Evolutionary conservation across 1,284 basidiomycete species (phyloP).

Genomic region (Mycena sp.): DNA sequence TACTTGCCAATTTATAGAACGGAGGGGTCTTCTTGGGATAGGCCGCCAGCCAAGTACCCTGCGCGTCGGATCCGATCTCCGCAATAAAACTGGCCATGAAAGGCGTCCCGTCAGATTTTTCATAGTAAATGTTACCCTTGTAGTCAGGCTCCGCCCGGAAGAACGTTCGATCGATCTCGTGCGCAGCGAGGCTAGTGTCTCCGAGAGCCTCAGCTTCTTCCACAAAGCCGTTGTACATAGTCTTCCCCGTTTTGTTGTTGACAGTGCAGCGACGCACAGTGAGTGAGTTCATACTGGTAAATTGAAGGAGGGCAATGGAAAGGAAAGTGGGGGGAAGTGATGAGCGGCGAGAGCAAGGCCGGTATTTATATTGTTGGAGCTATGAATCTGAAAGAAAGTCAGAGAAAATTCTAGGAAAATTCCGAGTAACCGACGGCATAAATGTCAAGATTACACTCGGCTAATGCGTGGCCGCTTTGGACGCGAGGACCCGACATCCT

Average conservation of each 20-base stretch:
- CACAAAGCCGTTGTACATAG: background rate
- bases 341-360: background rate
- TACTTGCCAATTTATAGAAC: background rate
- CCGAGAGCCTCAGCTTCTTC: background rate
- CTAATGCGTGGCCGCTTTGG: background rate
- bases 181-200: background rate
- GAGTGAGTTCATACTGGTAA: background rate
- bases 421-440: background rate
- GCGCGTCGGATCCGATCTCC: background rate
- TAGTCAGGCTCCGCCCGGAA: background rate
- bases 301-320: background rate
- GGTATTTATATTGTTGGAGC: background rate
- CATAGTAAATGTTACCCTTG: background rate
- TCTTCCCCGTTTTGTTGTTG: background rate
- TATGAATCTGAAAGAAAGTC: background rate
- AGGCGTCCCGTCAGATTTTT: background rate
- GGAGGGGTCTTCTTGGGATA: conserved; percentile 3
- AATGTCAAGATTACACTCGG: background rate
- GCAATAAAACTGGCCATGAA: conserved; percentile 4
- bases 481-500: conserved; percentile 25
- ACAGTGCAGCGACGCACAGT: no score
- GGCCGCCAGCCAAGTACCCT: background rate
- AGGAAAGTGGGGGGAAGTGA: background rate
- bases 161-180: background rate
- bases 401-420: background rate